Base-by-base conservation (phyloP, 2,329 filamentous ascomycete genomes). In the Penicillium hesseltinei region DNA sequence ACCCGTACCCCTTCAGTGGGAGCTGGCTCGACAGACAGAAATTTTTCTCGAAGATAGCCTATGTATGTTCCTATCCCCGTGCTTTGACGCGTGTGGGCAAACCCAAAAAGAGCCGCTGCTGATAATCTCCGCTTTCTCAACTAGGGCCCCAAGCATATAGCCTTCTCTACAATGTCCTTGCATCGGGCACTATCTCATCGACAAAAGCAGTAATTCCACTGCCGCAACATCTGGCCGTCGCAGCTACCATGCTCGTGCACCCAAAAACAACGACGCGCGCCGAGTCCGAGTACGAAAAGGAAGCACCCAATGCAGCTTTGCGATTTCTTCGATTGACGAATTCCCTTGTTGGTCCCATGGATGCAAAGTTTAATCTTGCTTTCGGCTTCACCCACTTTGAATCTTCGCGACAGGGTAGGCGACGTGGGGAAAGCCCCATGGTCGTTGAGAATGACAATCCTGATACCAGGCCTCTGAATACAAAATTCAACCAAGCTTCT, bases 211-310 rank as follows among this genome's bases (percentile, higher is more conserved):
- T 83, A 57, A 75, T 91, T 19, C 90, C 93, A 1, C 84, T 89
- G 2, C 81, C 88, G 0, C 83, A 85, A 56, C 87, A 93, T 62
- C 79, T 97, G 25, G 87, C 90, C 8, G 79, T 97, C 9, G 82
- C 92, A n/a, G 85, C 82, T 43, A 94, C 91, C 2, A 79, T 97
- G n/a, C 75, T 88, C n/a, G 83, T 94, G 15, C 91, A 96, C 68
- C 93, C 93, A 0, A 77, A 80, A 25, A 84, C 89, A 62, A 97
- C 92, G 1, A 94, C 88, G 3, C 86, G 90, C 49, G 83, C 88
- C 4, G 80, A 82, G 29, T 83, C 85, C 9, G 68, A 77, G 13
- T 86, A 89, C 21, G 83, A 85, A 53, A 74, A 82, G 51, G 81
- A 86, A 48, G 84, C 90, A 10, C 80, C 90, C 2, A 82, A 86